These are phyloP conservation scores for Calcarisporium arbuscula DNA, from an alignment of 2,329 filamentous ascomycete species.

Conservation along the genomic window DNA sequence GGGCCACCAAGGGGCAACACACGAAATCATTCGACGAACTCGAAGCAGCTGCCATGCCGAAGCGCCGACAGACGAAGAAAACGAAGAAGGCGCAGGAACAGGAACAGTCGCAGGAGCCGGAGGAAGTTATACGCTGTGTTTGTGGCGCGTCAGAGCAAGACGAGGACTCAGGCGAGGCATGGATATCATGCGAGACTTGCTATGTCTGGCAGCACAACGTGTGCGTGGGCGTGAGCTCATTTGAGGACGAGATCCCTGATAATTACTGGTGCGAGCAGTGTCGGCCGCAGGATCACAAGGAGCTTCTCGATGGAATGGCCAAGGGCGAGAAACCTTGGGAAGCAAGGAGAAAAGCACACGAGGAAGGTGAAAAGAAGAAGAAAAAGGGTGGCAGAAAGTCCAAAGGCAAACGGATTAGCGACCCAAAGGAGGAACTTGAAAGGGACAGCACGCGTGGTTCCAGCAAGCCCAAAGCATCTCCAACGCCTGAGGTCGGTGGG, in stretches of 20 bases:
- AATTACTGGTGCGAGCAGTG: conserved; percentile 93
- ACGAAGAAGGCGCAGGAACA: conserved; percentile 60
- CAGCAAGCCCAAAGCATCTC: conserved; percentile 31
- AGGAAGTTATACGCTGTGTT: conserved; percentile 83
- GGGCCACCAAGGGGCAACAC: conserved; percentile 95
- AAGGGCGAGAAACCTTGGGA: conserved; percentile 86
- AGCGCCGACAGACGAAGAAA: conserved; percentile 44
- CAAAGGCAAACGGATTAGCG: conserved; percentile 60
- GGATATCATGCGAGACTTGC: conserved; percentile 94
- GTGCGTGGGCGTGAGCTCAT: conserved; percentile 80
- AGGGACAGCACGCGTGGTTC: conserved; percentile 26
- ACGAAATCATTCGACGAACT: conserved; percentile 78
- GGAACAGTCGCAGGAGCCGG: conserved; percentile 45
- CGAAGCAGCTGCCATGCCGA: conserved; percentile 50
- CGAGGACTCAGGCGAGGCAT: conserved; percentile 79
- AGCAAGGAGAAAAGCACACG: conserved; percentile 54
- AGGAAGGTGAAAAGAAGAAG: conserved; percentile 52
- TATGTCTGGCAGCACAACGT: conserved; percentile 96
- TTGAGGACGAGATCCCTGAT: conserved; percentile 70
- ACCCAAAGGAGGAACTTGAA: conserved; percentile 54
- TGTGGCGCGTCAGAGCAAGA: conserved; percentile 84
- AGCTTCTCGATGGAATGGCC: conserved; percentile 69
- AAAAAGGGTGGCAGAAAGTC: conserved; percentile 55
- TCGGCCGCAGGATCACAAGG: conserved; percentile 74
- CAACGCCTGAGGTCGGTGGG: conserved; percentile 31